Percentiles rank a stretch among this genome's conserved stretches.
These are phyloP conservation scores for Globisporangium canariense DNA, from an alignment of 352 stramenopile genomes.

Conservation along the genomic window DNA sequence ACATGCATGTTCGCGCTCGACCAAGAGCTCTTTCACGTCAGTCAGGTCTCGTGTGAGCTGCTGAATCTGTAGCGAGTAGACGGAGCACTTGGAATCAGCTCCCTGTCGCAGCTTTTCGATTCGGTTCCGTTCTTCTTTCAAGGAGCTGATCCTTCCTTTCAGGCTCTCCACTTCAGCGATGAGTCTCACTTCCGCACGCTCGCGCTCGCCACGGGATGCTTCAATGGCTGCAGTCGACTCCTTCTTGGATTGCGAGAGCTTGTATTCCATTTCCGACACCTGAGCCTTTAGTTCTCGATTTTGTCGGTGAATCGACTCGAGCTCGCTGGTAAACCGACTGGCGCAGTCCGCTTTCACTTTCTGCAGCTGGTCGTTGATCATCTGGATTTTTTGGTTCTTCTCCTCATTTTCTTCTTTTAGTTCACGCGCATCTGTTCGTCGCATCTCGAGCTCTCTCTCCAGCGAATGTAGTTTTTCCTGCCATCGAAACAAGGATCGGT, in stretches of 20 bases:
- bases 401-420: slow-evolving; percentile 62
- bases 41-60: slow-evolving; percentile 50
- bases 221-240: slow-evolving; percentile 33
- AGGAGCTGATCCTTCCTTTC: slow-evolving; percentile 35
- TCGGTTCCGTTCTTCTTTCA: slow-evolving; percentile 64
- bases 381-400: slow-evolving; percentile 54
- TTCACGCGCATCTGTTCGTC: slow-evolving; percentile 51
- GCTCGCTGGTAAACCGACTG: slow-evolving; percentile 43
- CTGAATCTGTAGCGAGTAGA: slow-evolving; percentile 49
- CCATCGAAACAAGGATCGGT: background rate
- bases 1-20: slow-evolving; percentile 58
- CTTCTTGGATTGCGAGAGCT: slow-evolving; percentile 37
- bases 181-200: slow-evolving; percentile 48
- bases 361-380: slow-evolving; percentile 70
- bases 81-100: slow-evolving; percentile 37
- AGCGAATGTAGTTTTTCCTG: slow-evolving; percentile 38
- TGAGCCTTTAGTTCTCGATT: slow-evolving; percentile 62
- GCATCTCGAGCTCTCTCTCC: slow-evolving; percentile 61
- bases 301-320: slow-evolving; percentile 51
- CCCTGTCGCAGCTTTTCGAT: slow-evolving; percentile 49
- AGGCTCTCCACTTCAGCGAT: slow-evolving; percentile 62
- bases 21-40: slow-evolving; percentile 50
- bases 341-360: slow-evolving; percentile 72
- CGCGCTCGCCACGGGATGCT: slow-evolving; percentile 37
- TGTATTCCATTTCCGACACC: slow-evolving; percentile 49